Evolutionary conservation across 2,329 filamentous ascomycete species (phyloP).

Genomic region (Fusarium napiforme): DNA sequence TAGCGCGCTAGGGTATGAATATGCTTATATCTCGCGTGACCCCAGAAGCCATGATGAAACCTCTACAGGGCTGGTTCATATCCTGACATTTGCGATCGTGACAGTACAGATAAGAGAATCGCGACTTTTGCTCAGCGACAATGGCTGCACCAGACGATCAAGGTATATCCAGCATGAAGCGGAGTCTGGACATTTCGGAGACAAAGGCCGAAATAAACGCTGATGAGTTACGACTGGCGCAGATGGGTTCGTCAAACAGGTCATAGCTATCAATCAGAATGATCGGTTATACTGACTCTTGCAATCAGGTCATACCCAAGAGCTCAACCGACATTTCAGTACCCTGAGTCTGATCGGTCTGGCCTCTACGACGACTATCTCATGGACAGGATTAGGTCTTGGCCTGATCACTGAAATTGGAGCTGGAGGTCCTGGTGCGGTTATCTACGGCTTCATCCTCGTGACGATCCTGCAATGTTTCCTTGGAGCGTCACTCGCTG

Average conservation of each 20-base stretch:
- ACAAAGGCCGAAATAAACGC: background rate
- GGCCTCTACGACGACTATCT: slow-evolving; percentile 2
- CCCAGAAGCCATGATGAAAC: background rate
- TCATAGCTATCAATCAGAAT: too few relatives aligned
- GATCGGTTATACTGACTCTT: background rate
- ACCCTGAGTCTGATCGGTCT: background rate
- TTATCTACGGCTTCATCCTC: slow-evolving; percentile 4
- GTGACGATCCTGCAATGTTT: slow-evolving; percentile 1
- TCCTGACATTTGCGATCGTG: background rate
- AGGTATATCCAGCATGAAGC: background rate
- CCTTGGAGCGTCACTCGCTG: background rate
- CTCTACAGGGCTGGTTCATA: too few relatives aligned
- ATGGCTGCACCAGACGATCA: background rate
- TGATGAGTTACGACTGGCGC: background rate
- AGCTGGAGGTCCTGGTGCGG: slow-evolving; percentile 6
- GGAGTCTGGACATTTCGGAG: background rate
- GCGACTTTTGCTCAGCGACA: background rate
- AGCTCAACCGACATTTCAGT: slow-evolving; percentile 1
- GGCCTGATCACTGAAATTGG: slow-evolving; percentile 7
- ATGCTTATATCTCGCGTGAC: slow-evolving; percentile 6
- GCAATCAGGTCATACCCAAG: slow-evolving; percentile 1
- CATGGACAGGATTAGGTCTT: background rate
- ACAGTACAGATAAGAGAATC: background rate
- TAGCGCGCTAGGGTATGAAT: background rate
- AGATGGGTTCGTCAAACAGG: background rate